phyloP scores from a whole-genome alignment of 2,329 filamentous ascomycete species.

The Calonectria crousiana region DNA sequence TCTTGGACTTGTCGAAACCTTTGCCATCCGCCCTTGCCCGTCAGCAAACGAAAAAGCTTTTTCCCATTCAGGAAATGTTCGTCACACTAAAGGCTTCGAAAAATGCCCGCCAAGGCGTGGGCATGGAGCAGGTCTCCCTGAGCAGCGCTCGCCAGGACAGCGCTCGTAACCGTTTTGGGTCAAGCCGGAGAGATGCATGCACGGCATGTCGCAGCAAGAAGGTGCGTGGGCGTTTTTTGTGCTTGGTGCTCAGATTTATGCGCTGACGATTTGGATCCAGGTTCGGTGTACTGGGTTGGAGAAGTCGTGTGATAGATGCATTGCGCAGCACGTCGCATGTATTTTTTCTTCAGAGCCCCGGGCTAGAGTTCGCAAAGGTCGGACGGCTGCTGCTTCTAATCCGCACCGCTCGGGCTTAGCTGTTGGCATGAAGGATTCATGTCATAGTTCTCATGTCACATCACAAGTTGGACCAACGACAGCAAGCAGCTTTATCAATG shows the following conservation, averaged over 20 bases:
- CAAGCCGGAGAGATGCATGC: slow-evolving; percentile 26
- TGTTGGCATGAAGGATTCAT: not conserved
- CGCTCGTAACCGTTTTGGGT: slow-evolving; percentile 16
- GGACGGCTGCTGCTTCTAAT: not conserved
- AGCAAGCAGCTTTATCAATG: too few species aligned
- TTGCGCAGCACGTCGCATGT: slow-evolving; percentile 10
- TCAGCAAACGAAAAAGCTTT: not conserved
- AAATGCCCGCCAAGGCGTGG: not conserved
- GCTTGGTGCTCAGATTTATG: too few species aligned
- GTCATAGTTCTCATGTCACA: not conserved
- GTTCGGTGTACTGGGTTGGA: slow-evolving; percentile 24
- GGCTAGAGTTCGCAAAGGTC: not conserved
- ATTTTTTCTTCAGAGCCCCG: slow-evolving; percentile 8
- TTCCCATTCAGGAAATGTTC: slow-evolving; percentile 25
- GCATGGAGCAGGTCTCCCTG: slow-evolving; percentile 25
- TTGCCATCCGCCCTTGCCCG: not conserved
- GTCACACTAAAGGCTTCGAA: slow-evolving; percentile 25
- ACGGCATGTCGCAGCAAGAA: slow-evolving; percentile 25
- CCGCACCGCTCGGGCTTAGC: not conserved
- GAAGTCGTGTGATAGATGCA: slow-evolving; percentile 25
- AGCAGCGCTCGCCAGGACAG: slow-evolving; percentile 11
- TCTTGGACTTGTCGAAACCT: not conserved
- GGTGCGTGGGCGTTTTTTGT: slow-evolving; percentile 8
- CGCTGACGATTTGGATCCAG: not conserved
- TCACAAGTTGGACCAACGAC: not conserved